Percentiles rank a stretch among this genome's conserved stretches.
Evolutionary conservation across 2,329 filamentous ascomycete genomes (phyloP).

Genomic region (Ophiostoma angusticollis): DNA sequence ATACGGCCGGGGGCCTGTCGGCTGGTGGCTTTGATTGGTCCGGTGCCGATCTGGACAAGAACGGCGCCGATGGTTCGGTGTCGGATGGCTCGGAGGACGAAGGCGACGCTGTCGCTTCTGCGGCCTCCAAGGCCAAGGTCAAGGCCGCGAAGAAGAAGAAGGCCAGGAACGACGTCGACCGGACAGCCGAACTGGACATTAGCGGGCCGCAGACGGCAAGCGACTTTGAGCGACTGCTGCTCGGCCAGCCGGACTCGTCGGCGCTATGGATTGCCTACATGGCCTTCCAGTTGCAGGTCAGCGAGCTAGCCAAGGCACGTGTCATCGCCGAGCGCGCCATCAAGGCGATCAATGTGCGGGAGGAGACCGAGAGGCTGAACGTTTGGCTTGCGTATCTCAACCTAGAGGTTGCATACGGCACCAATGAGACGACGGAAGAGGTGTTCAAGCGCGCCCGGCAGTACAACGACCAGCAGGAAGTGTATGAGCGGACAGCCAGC

Average conservation of each 20-base stretch:
- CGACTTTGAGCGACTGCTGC: slow-evolving; percentile 85
- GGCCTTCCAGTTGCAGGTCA: slow-evolving; percentile 92
- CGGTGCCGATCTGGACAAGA: slow-evolving; percentile 50
- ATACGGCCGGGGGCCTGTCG: slow-evolving; percentile 43
- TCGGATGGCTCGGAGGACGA: slow-evolving; percentile 27
- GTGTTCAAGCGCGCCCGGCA: slow-evolving; percentile 87
- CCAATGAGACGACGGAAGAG: slow-evolving; percentile 66
- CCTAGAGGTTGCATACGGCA: slow-evolving; percentile 82
- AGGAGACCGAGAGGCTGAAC: slow-evolving; percentile 86
- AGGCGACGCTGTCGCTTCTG: slow-evolving; percentile 11
- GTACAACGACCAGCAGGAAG: slow-evolving; percentile 83
- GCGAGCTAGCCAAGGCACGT: slow-evolving; percentile 76
- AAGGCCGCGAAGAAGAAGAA: slow-evolving; percentile 55
- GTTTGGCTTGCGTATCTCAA: slow-evolving; percentile 93
- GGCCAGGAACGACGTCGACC: slow-evolving; percentile 69
- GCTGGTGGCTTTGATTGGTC: slow-evolving; percentile 82
- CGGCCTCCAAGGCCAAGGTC: slow-evolving; percentile 23
- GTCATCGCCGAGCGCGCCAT: slow-evolving; percentile 85
- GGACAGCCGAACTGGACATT: slow-evolving; percentile 80
- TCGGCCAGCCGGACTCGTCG: slow-evolving; percentile 88
- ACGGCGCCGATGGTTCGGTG: slow-evolving; percentile 36
- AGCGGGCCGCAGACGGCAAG: slow-evolving; percentile 79
- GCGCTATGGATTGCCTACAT: slow-evolving; percentile 93
- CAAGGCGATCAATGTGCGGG: slow-evolving; percentile 78
- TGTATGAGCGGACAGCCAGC: slow-evolving; percentile 78